These are phyloP conservation scores for Mortierella sp. DNA, from an alignment of 371 early-diverging fungal species.

Conservation along the genomic window DNA sequence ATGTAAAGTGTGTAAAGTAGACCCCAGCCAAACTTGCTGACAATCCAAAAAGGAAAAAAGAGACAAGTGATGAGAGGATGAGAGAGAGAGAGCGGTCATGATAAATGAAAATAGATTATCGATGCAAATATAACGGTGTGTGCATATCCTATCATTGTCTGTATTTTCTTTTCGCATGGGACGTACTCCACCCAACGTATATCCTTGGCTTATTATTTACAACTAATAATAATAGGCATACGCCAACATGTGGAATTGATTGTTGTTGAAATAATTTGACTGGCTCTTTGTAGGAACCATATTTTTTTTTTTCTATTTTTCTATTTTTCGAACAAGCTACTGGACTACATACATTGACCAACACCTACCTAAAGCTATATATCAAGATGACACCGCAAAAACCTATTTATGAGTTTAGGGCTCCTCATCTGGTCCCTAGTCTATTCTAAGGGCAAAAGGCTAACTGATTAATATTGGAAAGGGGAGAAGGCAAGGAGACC, in stretches of 20 bases:
- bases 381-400: background rate
- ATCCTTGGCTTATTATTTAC: too few species aligned
- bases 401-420: background rate
- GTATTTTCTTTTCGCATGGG: background rate
- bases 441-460: background rate
- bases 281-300: background rate
- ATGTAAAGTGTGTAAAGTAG: too few species aligned
- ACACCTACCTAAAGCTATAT: background rate
- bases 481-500: too few species aligned
- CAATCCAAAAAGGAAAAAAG: conserved; percentile 5
- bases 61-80: background rate
- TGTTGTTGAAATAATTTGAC: too few species aligned
- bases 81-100: background rate
- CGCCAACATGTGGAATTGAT: too few species aligned
- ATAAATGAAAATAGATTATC: background rate
- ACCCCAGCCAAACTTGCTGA: too few species aligned
- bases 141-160: background rate
- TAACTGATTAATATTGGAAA: too few species aligned
- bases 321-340: too few species aligned
- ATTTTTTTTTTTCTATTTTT: too few species aligned
- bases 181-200: background rate
- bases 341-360: too few species aligned
- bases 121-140: background rate
- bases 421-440: background rate
- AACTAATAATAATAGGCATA: too few species aligned